Evolutionary conservation across 2,329 filamentous ascomycete genomes (phyloP), one percentile per base, ranked within the genome.

Genomic region (Endocalyx cinctus): DNA sequence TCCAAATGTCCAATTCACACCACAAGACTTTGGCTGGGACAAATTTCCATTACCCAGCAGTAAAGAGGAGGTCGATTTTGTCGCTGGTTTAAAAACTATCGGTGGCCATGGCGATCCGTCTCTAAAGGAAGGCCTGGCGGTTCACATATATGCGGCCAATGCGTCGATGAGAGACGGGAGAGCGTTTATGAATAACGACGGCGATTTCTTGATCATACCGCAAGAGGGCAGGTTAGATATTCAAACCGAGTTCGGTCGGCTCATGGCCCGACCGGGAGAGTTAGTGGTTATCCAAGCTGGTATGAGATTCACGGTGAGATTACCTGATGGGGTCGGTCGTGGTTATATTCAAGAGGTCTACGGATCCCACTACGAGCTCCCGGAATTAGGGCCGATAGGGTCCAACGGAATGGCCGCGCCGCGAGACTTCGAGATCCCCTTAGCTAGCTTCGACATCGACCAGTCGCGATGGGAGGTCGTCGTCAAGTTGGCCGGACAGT

Each of bases 281-380:
- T 74, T 84, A 19, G 72, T 68, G 31, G 71, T 84, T 12, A 77
- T 85, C 15, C 81, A 76, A 15, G 70, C 77, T 10, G 81, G 81
- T n/a, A 67, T 82, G 28, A 67, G 78, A 14, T 77, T 79, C 58
- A 69, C 72, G 12, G 72, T 82, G n/a, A 64, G 64, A 3, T 58
- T 82, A 4, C 35, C 35, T 5, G 64, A 77, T 18, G 78, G 77
- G 49, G 73, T 74, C 1, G 72, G 73, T 0, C 68, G 78, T 31
- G 81, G 81, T 7, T 84, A 83, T 50, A 74, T 83, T 31, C 70
- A 80, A 20, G 81, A 85, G 53, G 60, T 84, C 11, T 84, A 77
- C 55, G 76, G 80, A 25, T 68, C 70, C 0, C 74, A 78, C 52
- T 84, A 79, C 45, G 63, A 74, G 28, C 71, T 85, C 0, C 81